Percentiles rank a stretch among this genome's conserved stretches.
phyloP scores from a whole-genome alignment of 352 stramenopile species.

The Phytophthora vignae region DNA sequence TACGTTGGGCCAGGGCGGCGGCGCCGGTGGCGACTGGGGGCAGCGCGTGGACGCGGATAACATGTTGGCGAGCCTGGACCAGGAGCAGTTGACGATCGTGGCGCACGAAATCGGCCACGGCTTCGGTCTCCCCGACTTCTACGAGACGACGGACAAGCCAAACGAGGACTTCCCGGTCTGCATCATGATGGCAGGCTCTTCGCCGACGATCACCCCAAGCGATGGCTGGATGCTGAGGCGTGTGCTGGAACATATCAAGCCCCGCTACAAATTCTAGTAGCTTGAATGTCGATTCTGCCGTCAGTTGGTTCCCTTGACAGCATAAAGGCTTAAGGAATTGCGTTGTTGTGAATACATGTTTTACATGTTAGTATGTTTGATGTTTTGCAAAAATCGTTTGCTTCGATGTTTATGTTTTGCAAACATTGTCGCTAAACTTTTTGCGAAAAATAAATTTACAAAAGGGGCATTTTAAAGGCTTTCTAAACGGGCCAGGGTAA shows the following conservation, averaged over 20 bases:
- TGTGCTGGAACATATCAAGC: constrained; percentile 31
- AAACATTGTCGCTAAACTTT: too few relatives aligned
- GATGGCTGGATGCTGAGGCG: constrained; percentile 47
- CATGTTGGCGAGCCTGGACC: constrained; percentile 41
- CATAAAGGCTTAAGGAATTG: too few relatives aligned
- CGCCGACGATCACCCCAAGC: constrained; percentile 26
- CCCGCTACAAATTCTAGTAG: constrained; percentile 29
- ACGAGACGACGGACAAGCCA: constrained; percentile 25
- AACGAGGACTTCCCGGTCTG: constrained; percentile 28
- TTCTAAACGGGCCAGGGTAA: too few relatives aligned
- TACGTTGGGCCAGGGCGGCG: constrained; percentile 43
- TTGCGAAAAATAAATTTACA: too few relatives aligned
- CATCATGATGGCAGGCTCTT: constrained; percentile 38
- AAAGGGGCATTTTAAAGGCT: too few relatives aligned
- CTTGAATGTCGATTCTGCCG: too few relatives aligned
- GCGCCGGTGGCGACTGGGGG: constrained; percentile 37
- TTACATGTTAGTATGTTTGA: too few relatives aligned
- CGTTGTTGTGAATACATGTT: too few relatives aligned
- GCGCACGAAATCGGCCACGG: constrained; percentile 56
- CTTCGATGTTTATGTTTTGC: too few relatives aligned
- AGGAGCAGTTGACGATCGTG: constrained; percentile 44
- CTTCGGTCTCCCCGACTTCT: constrained; percentile 34
- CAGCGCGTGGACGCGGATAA: constrained; percentile 48
- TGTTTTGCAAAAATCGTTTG: too few relatives aligned
- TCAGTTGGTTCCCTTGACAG: too few relatives aligned